A percentile compares a stretch with the other conserved stretches of the same genome.
Conservation (phyloP, 2,329 filamentous ascomycete species). For the Knoxdaviesia capensis region DNA sequence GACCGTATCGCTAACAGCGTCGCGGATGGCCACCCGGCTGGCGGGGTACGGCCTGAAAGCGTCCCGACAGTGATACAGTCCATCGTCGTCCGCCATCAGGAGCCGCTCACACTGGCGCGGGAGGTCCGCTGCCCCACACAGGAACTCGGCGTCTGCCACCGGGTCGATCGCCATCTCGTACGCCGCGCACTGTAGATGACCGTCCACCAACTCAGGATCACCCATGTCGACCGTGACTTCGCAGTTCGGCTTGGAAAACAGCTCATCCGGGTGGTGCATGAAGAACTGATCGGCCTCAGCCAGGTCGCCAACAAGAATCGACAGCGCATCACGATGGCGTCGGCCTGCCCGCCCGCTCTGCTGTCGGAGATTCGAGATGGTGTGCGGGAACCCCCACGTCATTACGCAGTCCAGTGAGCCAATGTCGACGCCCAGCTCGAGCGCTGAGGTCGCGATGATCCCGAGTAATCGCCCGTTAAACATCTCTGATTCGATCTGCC, state of each 20-base stretch:
- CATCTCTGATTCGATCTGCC: constrained; percentile 85
- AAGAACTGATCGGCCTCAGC: constrained; percentile 90
- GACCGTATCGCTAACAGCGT: constrained; percentile 78
- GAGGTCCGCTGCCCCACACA: constrained; percentile 38
- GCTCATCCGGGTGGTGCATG: constrained; percentile 88
- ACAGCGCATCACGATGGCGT: constrained; percentile 56
- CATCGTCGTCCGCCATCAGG: constrained; percentile 47
- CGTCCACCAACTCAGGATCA: constrained; percentile 80
- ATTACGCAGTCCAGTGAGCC: constrained; percentile 85
- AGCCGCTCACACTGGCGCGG: constrained; percentile 51
- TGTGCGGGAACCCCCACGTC: constrained; percentile 87
- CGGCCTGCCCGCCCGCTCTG: constrained; percentile 86
- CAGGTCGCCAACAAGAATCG: constrained; percentile 71
- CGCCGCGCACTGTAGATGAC: constrained; percentile 87
- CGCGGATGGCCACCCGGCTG: constrained; percentile 67
- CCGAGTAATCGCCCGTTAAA: constrained; percentile 87
- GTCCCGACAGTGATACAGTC: constrained; percentile 79
- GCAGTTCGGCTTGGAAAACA: constrained; percentile 80
- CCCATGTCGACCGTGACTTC: constrained; percentile 80
- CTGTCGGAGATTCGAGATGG: constrained; percentile 82
- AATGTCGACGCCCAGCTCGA: constrained; percentile 91
- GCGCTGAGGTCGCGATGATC: constrained; percentile 79
- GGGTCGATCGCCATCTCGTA: constrained; percentile 86
- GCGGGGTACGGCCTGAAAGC: constrained; percentile 74
- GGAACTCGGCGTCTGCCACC: constrained; percentile 55